Evolutionary conservation across 805 yeast species (phyloP).

Genomic region (Ogataea paraovalis): DNA sequence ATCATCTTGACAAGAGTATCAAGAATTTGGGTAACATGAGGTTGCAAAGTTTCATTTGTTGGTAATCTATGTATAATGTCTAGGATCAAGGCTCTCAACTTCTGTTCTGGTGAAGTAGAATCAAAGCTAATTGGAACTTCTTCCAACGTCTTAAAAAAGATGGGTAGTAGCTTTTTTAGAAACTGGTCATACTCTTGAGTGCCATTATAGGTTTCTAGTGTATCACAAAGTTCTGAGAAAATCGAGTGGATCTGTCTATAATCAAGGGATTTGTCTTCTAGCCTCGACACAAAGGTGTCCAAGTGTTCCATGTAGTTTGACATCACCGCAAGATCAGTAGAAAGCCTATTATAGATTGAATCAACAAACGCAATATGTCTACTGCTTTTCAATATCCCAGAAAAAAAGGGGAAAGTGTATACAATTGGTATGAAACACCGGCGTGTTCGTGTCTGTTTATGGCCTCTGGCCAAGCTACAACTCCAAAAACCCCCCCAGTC

Average conservation of each 20-base stretch:
- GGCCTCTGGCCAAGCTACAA: no score
- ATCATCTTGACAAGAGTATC: slow-evolving; percentile 57
- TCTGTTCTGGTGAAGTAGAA: slow-evolving; percentile 66
- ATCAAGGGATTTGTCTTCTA: slow-evolving; percentile 52
- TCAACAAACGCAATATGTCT: not conserved
- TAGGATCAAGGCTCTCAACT: slow-evolving; percentile 68
- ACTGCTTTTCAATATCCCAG: not conserved
- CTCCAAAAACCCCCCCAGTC: no score
- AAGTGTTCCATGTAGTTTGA: slow-evolving; percentile 38
- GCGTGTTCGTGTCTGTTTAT: slow-evolving; percentile 1
- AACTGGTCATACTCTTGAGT: slow-evolving; percentile 79
- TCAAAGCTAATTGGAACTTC: slow-evolving; percentile 70
- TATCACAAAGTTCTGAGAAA: slow-evolving; percentile 79
- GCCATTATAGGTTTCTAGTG: slow-evolving; percentile 78
- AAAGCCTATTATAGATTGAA: not conserved
- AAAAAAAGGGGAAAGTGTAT: no score
- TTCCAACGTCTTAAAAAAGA: slow-evolving; percentile 58
- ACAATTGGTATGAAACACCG: not conserved
- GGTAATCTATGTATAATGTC: slow-evolving; percentile 80
- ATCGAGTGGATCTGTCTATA: slow-evolving; percentile 60
- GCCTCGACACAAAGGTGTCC: slow-evolving; percentile 63
- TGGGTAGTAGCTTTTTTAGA: slow-evolving; percentile 64
- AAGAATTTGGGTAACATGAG: slow-evolving; percentile 58
- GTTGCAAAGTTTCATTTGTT: slow-evolving; percentile 76
- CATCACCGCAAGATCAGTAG: slow-evolving; percentile 1